Evolutionary conservation across 1,139 yeast species (phyloP).

Genomic region (Yamadazyma sp.): DNA sequence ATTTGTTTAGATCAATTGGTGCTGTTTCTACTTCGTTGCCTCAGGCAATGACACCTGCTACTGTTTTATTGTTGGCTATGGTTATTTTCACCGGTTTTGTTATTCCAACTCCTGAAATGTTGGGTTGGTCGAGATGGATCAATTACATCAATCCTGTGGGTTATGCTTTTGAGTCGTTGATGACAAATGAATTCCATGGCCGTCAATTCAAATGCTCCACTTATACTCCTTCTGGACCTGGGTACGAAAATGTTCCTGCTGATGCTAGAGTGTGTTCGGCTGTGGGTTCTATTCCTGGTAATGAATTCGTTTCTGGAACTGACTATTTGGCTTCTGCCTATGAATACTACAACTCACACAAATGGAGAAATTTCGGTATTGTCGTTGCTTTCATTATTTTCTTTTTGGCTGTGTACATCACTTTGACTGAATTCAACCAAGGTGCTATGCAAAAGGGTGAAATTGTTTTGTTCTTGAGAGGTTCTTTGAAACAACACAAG

Average conservation of each 20-base stretch:
- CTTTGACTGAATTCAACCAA: slow-evolving; percentile 62
- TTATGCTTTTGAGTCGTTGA: slow-evolving; percentile 55
- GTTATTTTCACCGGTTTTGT: slow-evolving; percentile 62
- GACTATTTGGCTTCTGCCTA: slow-evolving; percentile 48
- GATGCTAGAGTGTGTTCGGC: slow-evolving; percentile 53
- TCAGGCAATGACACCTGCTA: slow-evolving; percentile 65
- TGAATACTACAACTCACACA: slow-evolving; percentile 54
- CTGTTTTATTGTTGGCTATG: slow-evolving; percentile 51
- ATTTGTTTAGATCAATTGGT: slow-evolving; percentile 61
- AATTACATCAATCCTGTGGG: slow-evolving; percentile 57
- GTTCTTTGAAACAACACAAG: slow-evolving; percentile 26
- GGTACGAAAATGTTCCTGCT: slow-evolving; percentile 37
- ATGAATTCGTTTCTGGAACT: slow-evolving; percentile 54
- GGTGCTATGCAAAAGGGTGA: slow-evolving; percentile 86
- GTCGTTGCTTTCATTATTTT: slow-evolving; percentile 53
- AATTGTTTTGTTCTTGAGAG: slow-evolving; percentile 60
- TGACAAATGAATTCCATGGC: slow-evolving; percentile 56
- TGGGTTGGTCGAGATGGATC: slow-evolving; percentile 66
- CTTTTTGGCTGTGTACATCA: slow-evolving; percentile 56
- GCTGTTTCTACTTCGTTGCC: slow-evolving; percentile 53
- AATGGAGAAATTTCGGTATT: slow-evolving; percentile 87
- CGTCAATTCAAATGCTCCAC: slow-evolving; percentile 47
- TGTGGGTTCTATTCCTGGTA: slow-evolving; percentile 66
- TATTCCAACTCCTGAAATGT: slow-evolving; percentile 56
- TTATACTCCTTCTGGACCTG: slow-evolving; percentile 51